These are phyloP conservation scores for Aspergillus intermedius DNA, from an alignment of 2,329 filamentous ascomycete genomes.

Conservation along the genomic window DNA sequence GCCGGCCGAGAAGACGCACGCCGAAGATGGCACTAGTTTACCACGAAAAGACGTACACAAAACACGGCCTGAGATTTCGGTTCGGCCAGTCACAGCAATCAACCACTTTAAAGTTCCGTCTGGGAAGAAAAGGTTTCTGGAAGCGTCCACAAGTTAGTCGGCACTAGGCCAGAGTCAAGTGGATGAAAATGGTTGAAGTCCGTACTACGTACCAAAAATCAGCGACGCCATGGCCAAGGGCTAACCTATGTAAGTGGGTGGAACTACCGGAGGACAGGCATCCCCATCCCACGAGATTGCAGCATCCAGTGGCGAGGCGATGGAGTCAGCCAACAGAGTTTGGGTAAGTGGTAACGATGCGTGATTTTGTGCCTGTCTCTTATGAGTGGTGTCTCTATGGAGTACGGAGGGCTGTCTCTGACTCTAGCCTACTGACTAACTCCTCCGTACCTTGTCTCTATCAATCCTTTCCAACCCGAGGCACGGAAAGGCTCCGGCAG, in stretches of 20 bases:
- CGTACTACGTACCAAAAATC: neutral
- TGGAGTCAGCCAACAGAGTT: too few species aligned
- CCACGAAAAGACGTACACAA: neutral
- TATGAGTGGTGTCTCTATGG: too few species aligned
- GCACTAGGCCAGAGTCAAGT: neutral
- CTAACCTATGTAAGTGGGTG: neutral
- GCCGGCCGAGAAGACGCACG: too few species aligned
- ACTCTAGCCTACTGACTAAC: too few species aligned
- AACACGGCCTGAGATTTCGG: too few species aligned
- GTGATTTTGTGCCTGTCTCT: too few species aligned
- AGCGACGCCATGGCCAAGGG: neutral
- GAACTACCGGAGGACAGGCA: neutral
- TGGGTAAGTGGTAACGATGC: too few species aligned
- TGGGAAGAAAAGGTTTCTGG: neutral
- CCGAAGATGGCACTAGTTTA: neutral
- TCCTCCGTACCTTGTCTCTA: too few species aligned
- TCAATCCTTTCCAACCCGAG: neutral
- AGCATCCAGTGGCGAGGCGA: too few species aligned
- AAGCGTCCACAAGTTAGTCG: neutral
- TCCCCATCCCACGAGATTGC: too few species aligned
- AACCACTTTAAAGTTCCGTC: neutral
- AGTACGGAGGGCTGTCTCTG: too few species aligned
- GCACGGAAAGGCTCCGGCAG: neutral
- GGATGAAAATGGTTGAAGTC: too few species aligned
- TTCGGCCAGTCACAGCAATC: neutral